Percentiles rank a stretch among this genome's conserved stretches.
phyloP scores from a whole-genome alignment of 2,329 filamentous ascomycete genomes.

The Rutstroemia sydowiana region DNA sequence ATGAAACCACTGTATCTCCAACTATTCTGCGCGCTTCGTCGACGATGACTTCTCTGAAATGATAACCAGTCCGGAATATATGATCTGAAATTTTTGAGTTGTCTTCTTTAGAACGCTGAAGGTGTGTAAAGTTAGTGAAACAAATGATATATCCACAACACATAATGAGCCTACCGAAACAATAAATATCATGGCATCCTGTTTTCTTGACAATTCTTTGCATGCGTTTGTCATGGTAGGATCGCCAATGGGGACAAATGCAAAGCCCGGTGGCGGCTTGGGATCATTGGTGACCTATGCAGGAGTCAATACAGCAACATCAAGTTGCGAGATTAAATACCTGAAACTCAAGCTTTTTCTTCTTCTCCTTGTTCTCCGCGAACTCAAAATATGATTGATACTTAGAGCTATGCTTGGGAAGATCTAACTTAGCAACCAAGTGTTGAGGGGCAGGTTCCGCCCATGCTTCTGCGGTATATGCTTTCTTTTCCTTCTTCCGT shows the following conservation, averaged over 20 bases:
- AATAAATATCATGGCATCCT: slow-evolving; percentile 57
- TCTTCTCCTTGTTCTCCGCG: slow-evolving; percentile 56
- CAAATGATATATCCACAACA: slow-evolving; percentile 1
- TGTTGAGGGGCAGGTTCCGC: slow-evolving; percentile 24
- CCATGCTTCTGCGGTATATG: slow-evolving; percentile 24
- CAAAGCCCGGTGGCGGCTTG: slow-evolving; percentile 51
- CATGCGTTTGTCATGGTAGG: slow-evolving; percentile 52
- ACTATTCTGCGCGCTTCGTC: slow-evolving; percentile 41
- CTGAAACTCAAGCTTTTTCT: slow-evolving; percentile 56
- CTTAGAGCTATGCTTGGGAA: slow-evolving; percentile 36
- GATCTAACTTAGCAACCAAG: slow-evolving; percentile 27
- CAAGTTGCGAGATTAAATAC: slow-evolving; percentile 34
- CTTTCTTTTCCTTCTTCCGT: slow-evolving; percentile 24
- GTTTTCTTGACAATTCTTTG: slow-evolving; percentile 57
- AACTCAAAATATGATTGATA: slow-evolving; percentile 58
- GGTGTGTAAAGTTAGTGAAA: slow-evolving; percentile 3
- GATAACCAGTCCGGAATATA: slow-evolving; percentile 52
- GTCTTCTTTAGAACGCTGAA: slow-evolving; percentile 22
- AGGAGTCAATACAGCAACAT: slow-evolving; percentile 12
- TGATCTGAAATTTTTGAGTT: slow-evolving; percentile 35
- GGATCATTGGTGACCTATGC: slow-evolving; percentile 44
- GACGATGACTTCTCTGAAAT: slow-evolving; percentile 52
- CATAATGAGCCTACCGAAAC: slow-evolving; percentile 46
- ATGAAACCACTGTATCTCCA: slow-evolving; percentile 26
- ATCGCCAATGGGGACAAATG: slow-evolving; percentile 56